These are phyloP conservation scores for Trichoderma gamsii DNA, from an alignment of 495 filamentous ascomycete species.

Conservation along the genomic window DNA sequence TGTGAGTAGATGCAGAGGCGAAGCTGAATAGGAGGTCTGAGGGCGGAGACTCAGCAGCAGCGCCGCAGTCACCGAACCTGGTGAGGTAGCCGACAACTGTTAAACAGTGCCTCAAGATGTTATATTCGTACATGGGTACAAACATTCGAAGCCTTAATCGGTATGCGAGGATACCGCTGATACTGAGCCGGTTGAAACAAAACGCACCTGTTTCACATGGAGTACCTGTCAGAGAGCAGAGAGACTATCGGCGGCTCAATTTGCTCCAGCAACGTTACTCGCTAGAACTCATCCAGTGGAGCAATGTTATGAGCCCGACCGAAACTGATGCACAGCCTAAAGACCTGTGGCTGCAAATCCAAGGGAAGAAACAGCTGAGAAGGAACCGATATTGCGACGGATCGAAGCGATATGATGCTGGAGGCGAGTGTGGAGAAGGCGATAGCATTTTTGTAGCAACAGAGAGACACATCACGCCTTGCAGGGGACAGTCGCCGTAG, in stretches of 20 bases:
- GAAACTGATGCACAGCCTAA: conserved; percentile 9
- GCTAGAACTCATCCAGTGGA: neutral
- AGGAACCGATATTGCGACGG: conserved; percentile 2
- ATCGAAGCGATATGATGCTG: neutral
- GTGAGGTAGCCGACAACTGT: neutral
- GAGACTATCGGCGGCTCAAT: neutral
- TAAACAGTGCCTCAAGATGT: no score
- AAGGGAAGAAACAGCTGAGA: neutral
- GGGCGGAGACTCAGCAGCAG: neutral
- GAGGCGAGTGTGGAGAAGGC: neutral
- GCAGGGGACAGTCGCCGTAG: neutral
- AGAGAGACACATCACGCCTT: neutral
- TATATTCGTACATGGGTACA: no score
- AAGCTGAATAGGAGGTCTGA: neutral
- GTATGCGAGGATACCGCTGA: neutral
- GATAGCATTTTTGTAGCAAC: neutral
- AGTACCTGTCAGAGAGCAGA: neutral
- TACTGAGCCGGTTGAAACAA: neutral
- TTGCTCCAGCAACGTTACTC: neutral
- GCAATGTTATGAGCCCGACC: neutral
- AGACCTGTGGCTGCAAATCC: neutral
- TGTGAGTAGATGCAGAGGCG: neutral
- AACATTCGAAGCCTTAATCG: neutral
- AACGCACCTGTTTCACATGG: neutral
- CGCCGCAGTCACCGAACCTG: neutral